Base-by-base conservation (phyloP, 1,139 yeast genomes). In the Geotrichum histeridarum region DNA sequence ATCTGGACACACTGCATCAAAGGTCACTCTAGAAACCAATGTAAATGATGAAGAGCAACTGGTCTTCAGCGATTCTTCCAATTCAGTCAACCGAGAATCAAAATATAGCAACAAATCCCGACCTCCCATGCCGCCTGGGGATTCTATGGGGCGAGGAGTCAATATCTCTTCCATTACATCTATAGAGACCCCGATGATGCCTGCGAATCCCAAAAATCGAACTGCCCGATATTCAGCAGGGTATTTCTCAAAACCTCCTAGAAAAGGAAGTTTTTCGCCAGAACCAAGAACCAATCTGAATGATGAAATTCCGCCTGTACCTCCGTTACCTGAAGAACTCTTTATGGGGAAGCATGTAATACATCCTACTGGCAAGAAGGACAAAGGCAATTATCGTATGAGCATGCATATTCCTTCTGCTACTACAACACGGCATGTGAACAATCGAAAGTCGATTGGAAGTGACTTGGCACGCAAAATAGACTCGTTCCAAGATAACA, bases 281-380 rank as follows among this genome's bases (percentile, higher is more conserved):
- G 54, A 55, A 35, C 58, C 58, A n/a, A 17, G 8, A 8, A 17
- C 48, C 11, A 44, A 41, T 31, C 11, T 14, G 4, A 44, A 52
- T 22, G 56, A 56, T 30, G 56, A 51, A 18, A 53, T 56, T 7
- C 56, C 58, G 9, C 56, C 58, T 6, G 58, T 53, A 2, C 56
- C 58, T 33, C 56, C 58, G 14, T 36, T 56, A 18, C 56, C 58
- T 30, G 58, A 53, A 35, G 56, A 53, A 15, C 31, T 53, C 7
- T 54, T 47, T 33, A 38, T 48, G 17, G 50, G 54, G 4, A 48
- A 43, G 36, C 48, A 54, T 30, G 11, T 38, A 9, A 44, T 54
- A 14, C 46, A 36, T 14, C 18, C 45, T 18, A 14, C 39, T 7
- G 39, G 36, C n/a, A 38, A 51, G n/a, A n/a, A 33, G 11, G 17